A percentile compares a stretch with the other conserved stretches of the same genome.
phyloP scores from a whole-genome alignment of 192 early-diverging fungal genomes.

The Coemansia sp. region DNA sequence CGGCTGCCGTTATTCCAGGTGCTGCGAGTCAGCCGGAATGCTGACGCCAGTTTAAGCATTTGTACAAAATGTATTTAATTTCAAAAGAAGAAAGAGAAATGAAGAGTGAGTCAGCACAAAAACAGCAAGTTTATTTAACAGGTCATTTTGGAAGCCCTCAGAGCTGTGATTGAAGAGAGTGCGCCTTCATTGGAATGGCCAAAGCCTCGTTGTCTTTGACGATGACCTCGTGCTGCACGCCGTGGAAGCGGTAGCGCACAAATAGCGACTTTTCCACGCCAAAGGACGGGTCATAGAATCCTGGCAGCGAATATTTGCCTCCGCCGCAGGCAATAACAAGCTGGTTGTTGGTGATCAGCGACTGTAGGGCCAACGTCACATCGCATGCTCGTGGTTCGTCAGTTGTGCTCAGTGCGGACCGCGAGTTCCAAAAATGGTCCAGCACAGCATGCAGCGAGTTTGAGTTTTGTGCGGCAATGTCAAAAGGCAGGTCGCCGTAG shows the following conservation, averaged over 20 bases:
- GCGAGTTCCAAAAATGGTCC: constrained; percentile 15
- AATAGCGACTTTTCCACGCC: constrained; percentile 80
- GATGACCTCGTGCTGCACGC: constrained; percentile 74
- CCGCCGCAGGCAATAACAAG: constrained; percentile 82
- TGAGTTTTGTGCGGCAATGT: constrained; percentile 38
- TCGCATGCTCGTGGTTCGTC: constrained; percentile 59
- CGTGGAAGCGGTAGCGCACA: constrained; percentile 83
- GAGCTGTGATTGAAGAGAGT: constrained; percentile 4
- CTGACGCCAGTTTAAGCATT: background rate
- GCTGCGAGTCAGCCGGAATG: background rate
- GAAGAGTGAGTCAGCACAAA: background rate
- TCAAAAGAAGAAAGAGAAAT: background rate
- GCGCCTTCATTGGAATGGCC: constrained; percentile 73
- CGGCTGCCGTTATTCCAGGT: background rate
- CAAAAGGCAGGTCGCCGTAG: constrained; percentile 78
- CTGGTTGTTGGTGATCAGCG: constrained; percentile 80
- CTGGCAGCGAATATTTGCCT: constrained; percentile 87
- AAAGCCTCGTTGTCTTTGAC: constrained; percentile 78
- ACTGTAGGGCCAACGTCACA: constrained; percentile 84
- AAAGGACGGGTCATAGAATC: constrained; percentile 95
- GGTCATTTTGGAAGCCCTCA: background rate
- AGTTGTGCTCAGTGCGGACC: constrained; percentile 17
- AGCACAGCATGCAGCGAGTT: constrained; percentile 23
- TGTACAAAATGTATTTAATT: background rate
- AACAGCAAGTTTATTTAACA: background rate